Base-by-base conservation (phyloP, 257 asterid species). In the Solanum commersonii region DNA sequence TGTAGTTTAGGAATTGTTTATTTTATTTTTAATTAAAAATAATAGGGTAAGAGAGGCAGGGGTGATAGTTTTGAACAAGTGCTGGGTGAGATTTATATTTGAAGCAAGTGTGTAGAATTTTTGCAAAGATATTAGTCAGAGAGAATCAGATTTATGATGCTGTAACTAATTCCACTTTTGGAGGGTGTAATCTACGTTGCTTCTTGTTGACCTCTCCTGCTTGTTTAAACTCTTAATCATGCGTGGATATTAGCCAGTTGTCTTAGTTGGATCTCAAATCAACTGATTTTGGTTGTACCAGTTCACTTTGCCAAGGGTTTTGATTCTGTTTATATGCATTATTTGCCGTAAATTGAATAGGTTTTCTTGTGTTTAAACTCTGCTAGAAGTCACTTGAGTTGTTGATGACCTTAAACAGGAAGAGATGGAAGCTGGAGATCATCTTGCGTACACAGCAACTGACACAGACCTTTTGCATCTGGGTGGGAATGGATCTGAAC, bases 401-500 rank as follows among this genome's bases (percentile, higher is more conserved):
- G 70, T 81, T 72, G 44, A 71, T 35, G 15, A 70, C 67, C 44
- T 79, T 14, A 74, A 49, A 79, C 93, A 95, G 98, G 96, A 88
- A 88, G 92, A 89, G 81, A 91, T 77, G 52, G 94, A 88, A 89
- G 90, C 88, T 86, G 83, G 84, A 8, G 91, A 86, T 25, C 87
- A 92, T 87, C 87, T 92, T 86, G 88, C 79, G 11, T 90, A 91
- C 82, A 59, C 91, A 42, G 87, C 91, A 67, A 65, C 92, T 71
- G 92, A 89, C 90, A 91, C 91, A 67, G 89, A 76, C 40, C 91
- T 90, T 88, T 90, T 88, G 86, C 92, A 91, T 84, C 87, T 86
- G 44, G 91, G 89, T 88, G 91, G 86, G 82, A 87, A 86, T 78
- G 86, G 91, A 12, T 29, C 90, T 33, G 95, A 89, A 88, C 84